phyloP scores from a whole-genome alignment of 1,139 yeast genomes.

The Geotrichum reessii region DNA sequence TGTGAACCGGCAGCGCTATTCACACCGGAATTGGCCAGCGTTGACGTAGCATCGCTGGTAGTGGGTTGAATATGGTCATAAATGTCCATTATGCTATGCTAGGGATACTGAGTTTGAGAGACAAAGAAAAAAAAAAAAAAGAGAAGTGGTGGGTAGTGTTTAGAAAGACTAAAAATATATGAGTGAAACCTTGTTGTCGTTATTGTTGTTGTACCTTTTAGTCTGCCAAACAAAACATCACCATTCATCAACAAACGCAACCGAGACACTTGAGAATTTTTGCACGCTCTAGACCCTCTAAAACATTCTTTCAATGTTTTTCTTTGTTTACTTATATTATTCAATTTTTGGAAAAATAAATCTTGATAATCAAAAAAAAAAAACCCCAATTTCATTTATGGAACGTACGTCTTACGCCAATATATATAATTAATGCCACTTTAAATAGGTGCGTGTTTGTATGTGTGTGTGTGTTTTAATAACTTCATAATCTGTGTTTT shows the following conservation, averaged over 20 bases:
- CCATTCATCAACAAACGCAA: not conserved
- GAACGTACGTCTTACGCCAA: not conserved
- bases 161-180: not conserved
- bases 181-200: no score
- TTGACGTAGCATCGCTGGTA: not conserved
- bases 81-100: not conserved
- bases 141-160: not conserved
- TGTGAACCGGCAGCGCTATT: constrained; percentile 6
- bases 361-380: not conserved
- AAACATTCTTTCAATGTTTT: no score
- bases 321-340: no score
- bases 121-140: not conserved
- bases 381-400: not conserved
- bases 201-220: not conserved
- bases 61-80: constrained; percentile 5
- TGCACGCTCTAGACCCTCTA: no score
- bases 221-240: not conserved
- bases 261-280: no score
- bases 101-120: not conserved
- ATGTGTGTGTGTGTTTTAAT: not conserved
- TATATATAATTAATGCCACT: not conserved
- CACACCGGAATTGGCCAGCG: not conserved
- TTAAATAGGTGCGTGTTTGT: no score
- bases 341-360: not conserved
- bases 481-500: not conserved